Evolutionary conservation across 2,329 filamentous ascomycete genomes (phyloP).

Genomic region (Teratosphaeria epicoccoides): DNA sequence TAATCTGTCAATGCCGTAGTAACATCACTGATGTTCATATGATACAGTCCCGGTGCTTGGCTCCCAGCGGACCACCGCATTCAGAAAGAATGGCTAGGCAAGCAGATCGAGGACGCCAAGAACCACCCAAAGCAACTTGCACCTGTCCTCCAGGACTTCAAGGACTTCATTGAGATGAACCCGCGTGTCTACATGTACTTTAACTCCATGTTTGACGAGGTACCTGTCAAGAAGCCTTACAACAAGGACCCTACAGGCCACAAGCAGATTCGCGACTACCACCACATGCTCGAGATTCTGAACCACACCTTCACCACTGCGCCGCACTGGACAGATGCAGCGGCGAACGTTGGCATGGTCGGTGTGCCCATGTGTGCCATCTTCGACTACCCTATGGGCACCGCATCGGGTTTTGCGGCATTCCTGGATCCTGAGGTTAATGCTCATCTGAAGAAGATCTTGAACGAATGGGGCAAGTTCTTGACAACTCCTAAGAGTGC

Average conservation of each 20-base stretch:
- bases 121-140: slow-evolving; percentile 41
- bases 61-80: slow-evolving; percentile 52
- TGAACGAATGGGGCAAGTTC: slow-evolving; percentile 39
- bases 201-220: slow-evolving; percentile 52
- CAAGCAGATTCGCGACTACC: slow-evolving; percentile 53
- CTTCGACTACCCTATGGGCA: slow-evolving; percentile 51
- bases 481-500: slow-evolving; percentile 25
- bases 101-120: slow-evolving; percentile 46
- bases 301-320: slow-evolving; percentile 43
- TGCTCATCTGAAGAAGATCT: slow-evolving; percentile 39
- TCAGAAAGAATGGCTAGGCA: slow-evolving; percentile 53
- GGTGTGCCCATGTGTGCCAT: slow-evolving; percentile 48
- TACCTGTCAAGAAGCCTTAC: slow-evolving; percentile 52
- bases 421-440: slow-evolving; percentile 47
- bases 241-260: slow-evolving; percentile 50
- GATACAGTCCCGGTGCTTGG: slow-evolving; percentile 46
- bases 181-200: slow-evolving; percentile 58
- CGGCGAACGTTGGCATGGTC: slow-evolving; percentile 35
- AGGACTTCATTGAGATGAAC: slow-evolving; percentile 53
- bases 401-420: slow-evolving; percentile 42
- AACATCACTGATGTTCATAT: not conserved
- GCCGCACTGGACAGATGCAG: slow-evolving; percentile 32
- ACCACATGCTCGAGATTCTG: slow-evolving; percentile 55
- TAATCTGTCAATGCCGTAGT: not conserved
- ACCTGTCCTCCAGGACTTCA: slow-evolving; percentile 54